Base-by-base conservation (phyloP, 164 flowering plant species). In the Umbellularia californica region DNA sequence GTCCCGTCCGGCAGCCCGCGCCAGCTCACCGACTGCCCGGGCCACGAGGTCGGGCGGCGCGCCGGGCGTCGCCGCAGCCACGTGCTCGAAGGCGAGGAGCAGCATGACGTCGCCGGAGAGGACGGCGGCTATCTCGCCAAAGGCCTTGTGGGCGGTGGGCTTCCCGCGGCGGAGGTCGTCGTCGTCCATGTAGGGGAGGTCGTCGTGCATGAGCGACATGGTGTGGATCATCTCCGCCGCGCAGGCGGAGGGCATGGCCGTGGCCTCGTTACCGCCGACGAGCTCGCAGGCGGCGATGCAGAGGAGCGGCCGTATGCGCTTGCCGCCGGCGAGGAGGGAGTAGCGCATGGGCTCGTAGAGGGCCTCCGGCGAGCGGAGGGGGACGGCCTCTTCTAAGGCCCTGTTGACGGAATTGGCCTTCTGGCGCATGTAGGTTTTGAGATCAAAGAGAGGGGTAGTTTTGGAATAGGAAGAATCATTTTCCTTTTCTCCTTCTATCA, bases 141-240 rank as follows among this genome's bases (percentile, higher is more conserved):
- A 88, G 13, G 88, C 89, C 75, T 83, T 85, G 82, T 90, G 95
- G 64, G 87, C 89, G 9, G 92, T 88, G 63, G 95, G 95, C 71
- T 84, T 87, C 11, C 95, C 92, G 3, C 92, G 80, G 62, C 94
- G 85, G 63, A 90, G 84, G 70, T 88, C 89, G 72, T 87, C 94
- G 75, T 90, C 84, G 68, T 90, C 90, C 90, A 90, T 90, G 50
- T 92, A 88, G 4, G 94, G 94, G 27, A 90, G 83, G 50, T 90
- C 94, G 58, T 90, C 94, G 67, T 90, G 94, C 75, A 91, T 91
- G 6, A 91, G 70, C 7, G 92, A 88, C 95, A 88, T 89, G 76
- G 90, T 86, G 82, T 89, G 93, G 41, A 91, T 88, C 95, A 91
- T 91, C 83, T 91, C 95, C 5, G 87, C 88, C 1, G 92, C 92